Percentiles rank a stretch among this genome's conserved stretches.
Evolutionary conservation across 257 asterid species (phyloP).

Genomic region (Vinca minor): DNA sequence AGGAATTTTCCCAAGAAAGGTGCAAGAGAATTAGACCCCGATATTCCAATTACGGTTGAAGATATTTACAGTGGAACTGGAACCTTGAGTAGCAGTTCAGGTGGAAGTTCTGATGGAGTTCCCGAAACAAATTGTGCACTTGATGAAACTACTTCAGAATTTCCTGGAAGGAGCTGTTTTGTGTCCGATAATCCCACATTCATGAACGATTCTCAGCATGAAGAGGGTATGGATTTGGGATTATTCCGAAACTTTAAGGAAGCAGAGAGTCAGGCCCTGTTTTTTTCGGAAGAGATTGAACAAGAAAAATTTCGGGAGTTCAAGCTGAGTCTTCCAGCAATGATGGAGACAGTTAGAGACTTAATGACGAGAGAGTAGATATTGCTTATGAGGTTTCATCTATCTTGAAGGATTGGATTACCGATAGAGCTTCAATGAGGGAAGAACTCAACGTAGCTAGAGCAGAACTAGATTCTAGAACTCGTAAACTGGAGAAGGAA

Average conservation of each 20-base stretch:
- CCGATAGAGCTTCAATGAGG: conserved; percentile 63
- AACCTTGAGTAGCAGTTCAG: conserved; percentile 38
- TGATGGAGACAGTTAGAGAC: conserved; percentile 55
- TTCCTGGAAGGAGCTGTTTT: conserved; percentile 32
- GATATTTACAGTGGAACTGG: conserved; percentile 66
- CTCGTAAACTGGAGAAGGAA: conserved; percentile 66
- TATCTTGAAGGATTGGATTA: conserved; percentile 55
- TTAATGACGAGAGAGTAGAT: conserved; percentile 58
- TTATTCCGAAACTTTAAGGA: conserved; percentile 50
- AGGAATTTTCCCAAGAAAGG: conserved; percentile 38
- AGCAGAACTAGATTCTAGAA: conserved; percentile 42
- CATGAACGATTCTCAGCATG: conserved; percentile 23
- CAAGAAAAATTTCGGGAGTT: conserved; percentile 39
- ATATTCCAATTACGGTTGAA: conserved; percentile 78
- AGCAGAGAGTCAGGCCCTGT: conserved; percentile 61
- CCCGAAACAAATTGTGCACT: conserved; percentile 27
- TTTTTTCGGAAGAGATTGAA: conserved; percentile 53
- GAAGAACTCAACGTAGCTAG: conserved; percentile 44
- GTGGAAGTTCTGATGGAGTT: conserved; percentile 41
- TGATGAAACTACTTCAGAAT: conserved; percentile 33
- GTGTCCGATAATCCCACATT: conserved; percentile 29
- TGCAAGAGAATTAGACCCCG: conserved; percentile 47
- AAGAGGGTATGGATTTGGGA: conserved; percentile 38
- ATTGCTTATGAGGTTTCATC: conserved; percentile 65
- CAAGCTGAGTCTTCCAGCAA: conserved; percentile 46